phyloP scores from a whole-genome alignment of 345 rosid genomes.

The Lumnitzera racemosa region DNA sequence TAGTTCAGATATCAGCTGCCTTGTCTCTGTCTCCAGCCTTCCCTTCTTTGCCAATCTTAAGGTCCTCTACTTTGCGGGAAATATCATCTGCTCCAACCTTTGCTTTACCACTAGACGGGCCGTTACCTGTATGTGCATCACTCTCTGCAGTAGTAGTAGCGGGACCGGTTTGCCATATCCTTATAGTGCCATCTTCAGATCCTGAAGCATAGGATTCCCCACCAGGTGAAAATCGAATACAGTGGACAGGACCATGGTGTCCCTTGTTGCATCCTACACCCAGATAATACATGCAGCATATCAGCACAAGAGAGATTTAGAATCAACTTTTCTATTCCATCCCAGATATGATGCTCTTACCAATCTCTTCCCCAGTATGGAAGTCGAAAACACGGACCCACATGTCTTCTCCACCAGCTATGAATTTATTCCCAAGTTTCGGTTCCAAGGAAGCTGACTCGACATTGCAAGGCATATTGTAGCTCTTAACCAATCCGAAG shows the following conservation, averaged over 20 bases:
- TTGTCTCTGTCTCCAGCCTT: constrained; percentile 18
- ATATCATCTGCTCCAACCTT: constrained; percentile 24
- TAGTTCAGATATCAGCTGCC: constrained; percentile 9
- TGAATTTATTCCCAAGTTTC: constrained; percentile 67
- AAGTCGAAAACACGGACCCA: constrained; percentile 74
- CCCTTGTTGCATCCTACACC: constrained; percentile 92
- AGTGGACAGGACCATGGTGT: constrained; percentile 97
- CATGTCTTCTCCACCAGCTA: constrained; percentile 93
- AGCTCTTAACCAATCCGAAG: constrained; percentile 86
- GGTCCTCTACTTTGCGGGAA: constrained; percentile 17
- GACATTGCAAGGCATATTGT: constrained; percentile 71
- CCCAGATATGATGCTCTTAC: constrained; percentile 17
- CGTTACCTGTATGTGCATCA: constrained; percentile 15
- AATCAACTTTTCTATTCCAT: not conserved
- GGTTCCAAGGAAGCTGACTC: constrained; percentile 84
- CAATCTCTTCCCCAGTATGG: constrained; percentile 76
- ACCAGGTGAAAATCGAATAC: constrained; percentile 85
- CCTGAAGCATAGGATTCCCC: constrained; percentile 96
- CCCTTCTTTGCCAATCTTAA: constrained; percentile 21
- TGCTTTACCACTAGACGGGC: constrained; percentile 17
- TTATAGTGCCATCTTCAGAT: constrained; percentile 91
- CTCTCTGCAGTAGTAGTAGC: constrained; percentile 20
- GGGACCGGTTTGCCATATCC: constrained; percentile 56
- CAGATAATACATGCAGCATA: not conserved
- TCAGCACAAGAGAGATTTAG: not conserved